A percentile compares a stretch with the other conserved stretches of the same genome.
Evolutionary conservation across 768 basidiomycete species (phyloP).

Genomic region (Leccinum disarticulatum): DNA sequence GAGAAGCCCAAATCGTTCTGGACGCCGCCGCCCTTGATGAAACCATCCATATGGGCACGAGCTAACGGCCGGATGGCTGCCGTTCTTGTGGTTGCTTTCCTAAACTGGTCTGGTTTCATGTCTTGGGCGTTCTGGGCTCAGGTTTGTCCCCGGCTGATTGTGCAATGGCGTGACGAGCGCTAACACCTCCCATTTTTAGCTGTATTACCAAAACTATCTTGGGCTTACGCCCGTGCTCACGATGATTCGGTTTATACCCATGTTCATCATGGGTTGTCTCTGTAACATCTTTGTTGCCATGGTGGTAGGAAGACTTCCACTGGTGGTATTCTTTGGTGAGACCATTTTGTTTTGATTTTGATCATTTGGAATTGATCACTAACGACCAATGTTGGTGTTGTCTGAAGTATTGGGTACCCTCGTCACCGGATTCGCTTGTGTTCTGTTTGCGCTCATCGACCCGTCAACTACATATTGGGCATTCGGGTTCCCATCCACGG

Average conservation of each 20-base stretch:
- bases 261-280: conserved; percentile 61
- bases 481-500: conserved; percentile 67
- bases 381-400: neutral
- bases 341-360: neutral
- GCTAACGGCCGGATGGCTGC: conserved; percentile 61
- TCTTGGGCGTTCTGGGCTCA: conserved; percentile 54
- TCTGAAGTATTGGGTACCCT: conserved; percentile 51
- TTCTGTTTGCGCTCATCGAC: conserved; percentile 69
- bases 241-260: conserved; percentile 68
- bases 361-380: neutral
- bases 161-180: neutral
- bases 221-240: conserved; percentile 54
- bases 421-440: conserved; percentile 54
- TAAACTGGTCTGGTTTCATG: conserved; percentile 60
- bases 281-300: conserved; percentile 68
- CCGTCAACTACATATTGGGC: conserved; percentile 67
- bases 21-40: conserved; percentile 65
- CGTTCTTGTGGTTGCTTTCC: conserved; percentile 61
- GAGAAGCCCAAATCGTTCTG: conserved; percentile 26
- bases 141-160: conserved; percentile 21
- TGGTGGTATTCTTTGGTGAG: conserved; percentile 59
- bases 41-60: conserved; percentile 60
- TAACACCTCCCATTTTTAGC: conserved; percentile 32
- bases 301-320: conserved; percentile 52
- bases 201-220: conserved; percentile 72